A percentile compares a stretch with the other conserved stretches of the same genome.
phyloP scores from a whole-genome alignment of 169 alveolate genomes.

The Neospora caninum region DNA sequence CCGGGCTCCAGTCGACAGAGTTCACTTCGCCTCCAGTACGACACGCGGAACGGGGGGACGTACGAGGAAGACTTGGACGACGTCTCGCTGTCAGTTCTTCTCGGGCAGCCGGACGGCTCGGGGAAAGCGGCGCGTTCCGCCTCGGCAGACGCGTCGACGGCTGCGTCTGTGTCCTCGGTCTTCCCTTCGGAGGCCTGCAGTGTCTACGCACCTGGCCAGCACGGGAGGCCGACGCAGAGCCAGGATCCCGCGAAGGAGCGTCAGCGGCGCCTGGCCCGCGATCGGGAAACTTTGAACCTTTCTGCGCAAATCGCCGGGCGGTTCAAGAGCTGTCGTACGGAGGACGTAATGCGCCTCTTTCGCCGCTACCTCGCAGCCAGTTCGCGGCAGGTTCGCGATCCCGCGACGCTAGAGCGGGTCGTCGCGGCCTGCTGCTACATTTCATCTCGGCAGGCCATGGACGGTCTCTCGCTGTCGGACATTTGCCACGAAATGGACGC shows the following conservation, averaged over 20 bases:
- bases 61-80: neutral
- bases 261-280: constrained; percentile 38
- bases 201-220: neutral
- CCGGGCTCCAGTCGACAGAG: neutral
- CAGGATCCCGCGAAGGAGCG: constrained; percentile 54
- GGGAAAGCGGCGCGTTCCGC: neutral
- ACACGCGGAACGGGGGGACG: neutral
- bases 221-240: neutral
- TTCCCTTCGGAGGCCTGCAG: neutral
- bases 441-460: constrained; percentile 52
- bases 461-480: constrained; percentile 22
- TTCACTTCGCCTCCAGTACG: neutral
- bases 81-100: neutral
- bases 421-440: constrained; percentile 67
- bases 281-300: constrained; percentile 38
- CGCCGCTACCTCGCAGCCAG: constrained; percentile 55
- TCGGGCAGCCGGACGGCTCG: neutral
- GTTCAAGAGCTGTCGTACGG: constrained; percentile 6
- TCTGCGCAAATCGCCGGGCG: constrained; percentile 48
- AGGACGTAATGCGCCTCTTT: constrained; percentile 40
- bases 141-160: neutral
- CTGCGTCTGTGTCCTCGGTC: neutral
- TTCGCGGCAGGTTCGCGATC: constrained; percentile 58
- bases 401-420: constrained; percentile 54
- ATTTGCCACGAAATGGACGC: neutral